Evolutionary conservation across 2,329 filamentous ascomycete species (phyloP), one percentile per base, ranked within the genome.

Genomic region (Penicillium sp.): DNA sequence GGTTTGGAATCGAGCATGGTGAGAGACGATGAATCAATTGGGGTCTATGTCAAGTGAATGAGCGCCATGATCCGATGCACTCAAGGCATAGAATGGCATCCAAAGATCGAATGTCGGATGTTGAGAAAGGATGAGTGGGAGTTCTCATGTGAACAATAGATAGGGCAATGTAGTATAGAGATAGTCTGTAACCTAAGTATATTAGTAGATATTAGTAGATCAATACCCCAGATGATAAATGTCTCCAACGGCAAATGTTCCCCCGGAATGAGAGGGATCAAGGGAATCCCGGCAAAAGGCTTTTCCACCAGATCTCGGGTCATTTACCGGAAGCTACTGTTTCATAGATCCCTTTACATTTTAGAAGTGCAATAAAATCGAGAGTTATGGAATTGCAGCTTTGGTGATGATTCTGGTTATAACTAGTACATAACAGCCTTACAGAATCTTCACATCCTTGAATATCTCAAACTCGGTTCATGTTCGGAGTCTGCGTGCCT

Each of bases 41-140:
- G 27, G 33, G 13, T 33, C 51, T 54, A 49, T 41, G 51, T 54
- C 36, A 44, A 53, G 34, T 29, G 31, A 16, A 40, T 27, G 51
- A 34, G 44, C 44, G 51, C 51, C 51, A 54, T 54, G 44, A 40
- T 49, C 51, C 41, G 16, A 52, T 23, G 39, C 49, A 33, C 49
- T 33, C 19, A 11, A 31, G 44, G 51, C 36, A 40, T 23, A 27
- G 8, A 49, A n/a, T 40, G 16, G 44, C 49, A 50, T 50, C 5
- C 34, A 47, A 11, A 36, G n/a, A 15, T 27, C 7, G 27, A 53
- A 40, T 40, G 51, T 15, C 16, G 27, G 36, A 41, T 31, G 15
- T 41, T 13, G 16, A 33, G 25, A 38, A 34, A 33, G 4, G 31
- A 44, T 51, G 11, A 16, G 13, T 10, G 9, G 19, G 13, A 31